Evolutionary conservation across 768 basidiomycete genomes (phyloP).

Genomic region (Fistulinella prunicolor): DNA sequence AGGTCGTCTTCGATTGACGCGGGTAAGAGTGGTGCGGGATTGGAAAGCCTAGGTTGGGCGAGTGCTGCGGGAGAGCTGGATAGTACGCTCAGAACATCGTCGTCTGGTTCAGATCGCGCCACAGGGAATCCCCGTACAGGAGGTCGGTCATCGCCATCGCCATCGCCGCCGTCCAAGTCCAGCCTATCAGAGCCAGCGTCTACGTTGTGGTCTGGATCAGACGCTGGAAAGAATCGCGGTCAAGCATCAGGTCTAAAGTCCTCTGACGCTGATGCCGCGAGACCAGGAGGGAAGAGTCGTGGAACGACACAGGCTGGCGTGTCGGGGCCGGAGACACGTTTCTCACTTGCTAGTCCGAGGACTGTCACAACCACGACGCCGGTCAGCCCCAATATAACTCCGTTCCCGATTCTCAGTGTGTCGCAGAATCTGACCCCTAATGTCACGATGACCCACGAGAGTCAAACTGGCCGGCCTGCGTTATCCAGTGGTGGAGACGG

Average conservation of each 20-base stretch:
- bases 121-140: neutral
- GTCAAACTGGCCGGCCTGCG: no score
- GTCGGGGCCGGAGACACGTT: no score
- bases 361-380: neutral
- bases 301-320: no score
- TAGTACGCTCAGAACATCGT: neutral
- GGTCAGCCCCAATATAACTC: constrained; percentile 1
- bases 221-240: neutral
- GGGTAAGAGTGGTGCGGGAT: constrained; percentile 11
- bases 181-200: neutral
- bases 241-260: neutral
- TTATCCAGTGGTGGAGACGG: neutral
- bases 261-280: neutral
- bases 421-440: constrained; percentile 6
- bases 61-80: constrained; percentile 6
- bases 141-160: neutral
- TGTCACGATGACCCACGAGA: neutral
- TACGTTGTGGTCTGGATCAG: constrained; percentile 1
- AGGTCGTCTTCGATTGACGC: constrained; percentile 25
- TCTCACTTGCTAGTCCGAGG: no score
- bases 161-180: constrained; percentile 2
- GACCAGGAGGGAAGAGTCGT: constrained; percentile 1
- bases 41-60: constrained; percentile 16
- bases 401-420: constrained; percentile 22
- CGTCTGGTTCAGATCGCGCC: constrained; percentile 4